Evolutionary conservation across 2,329 filamentous ascomycete species (phyloP).

Genomic region (Chalaropsis ovoidea): DNA sequence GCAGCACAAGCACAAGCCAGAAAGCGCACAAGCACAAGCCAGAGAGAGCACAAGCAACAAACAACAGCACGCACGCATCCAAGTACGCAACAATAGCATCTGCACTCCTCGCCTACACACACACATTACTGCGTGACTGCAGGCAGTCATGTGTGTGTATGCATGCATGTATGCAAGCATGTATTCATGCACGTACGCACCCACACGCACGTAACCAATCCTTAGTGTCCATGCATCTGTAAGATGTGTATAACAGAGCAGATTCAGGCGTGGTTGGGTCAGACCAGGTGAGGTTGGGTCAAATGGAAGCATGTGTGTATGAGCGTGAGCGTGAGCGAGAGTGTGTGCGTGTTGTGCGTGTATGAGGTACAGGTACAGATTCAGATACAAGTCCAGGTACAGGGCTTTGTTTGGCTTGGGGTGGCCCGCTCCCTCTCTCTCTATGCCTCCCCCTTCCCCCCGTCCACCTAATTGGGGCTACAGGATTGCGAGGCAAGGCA

Average conservation of each 20-base stretch:
- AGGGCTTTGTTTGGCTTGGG: slow-evolving; percentile 5
- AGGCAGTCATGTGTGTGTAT: background rate
- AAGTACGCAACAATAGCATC: background rate
- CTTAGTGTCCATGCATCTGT: background rate
- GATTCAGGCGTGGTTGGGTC: background rate
- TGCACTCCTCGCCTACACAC: background rate
- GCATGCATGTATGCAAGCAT: slow-evolving; percentile 1
- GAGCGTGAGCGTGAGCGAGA: background rate
- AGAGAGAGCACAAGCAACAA: background rate
- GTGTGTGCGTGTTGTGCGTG: background rate
- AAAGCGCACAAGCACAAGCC: no score
- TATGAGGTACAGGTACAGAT: background rate
- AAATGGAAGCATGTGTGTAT: background rate
- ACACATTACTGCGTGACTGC: background rate
- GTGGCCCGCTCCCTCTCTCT: background rate
- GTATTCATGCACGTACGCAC: background rate
- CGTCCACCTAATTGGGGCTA: background rate
- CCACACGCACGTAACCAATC: background rate
- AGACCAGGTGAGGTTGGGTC: background rate
- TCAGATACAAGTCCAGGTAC: background rate
- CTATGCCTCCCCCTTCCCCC: background rate
- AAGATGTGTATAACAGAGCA: slow-evolving; percentile 2
- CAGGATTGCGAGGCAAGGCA: background rate
- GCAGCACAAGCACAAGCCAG: background rate
- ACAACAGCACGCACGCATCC: background rate